phyloP scores from a whole-genome alignment of 2,329 filamentous ascomycete genomes.

The Pestalotiopsis sp. region DNA sequence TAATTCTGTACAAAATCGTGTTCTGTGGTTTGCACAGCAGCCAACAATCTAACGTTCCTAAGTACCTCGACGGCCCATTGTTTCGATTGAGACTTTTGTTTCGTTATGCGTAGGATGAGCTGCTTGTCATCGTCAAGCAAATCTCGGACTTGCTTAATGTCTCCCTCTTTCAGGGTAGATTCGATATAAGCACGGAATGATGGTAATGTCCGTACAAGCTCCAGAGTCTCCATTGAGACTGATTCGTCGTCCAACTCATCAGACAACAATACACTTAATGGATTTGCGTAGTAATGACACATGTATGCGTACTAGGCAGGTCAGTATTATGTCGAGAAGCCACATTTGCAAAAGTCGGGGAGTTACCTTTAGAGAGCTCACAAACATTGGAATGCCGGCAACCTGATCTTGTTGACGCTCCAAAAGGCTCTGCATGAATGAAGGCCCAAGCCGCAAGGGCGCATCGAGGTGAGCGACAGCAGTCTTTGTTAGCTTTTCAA shows the following conservation, averaged over 20 bases:
- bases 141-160: slow-evolving; percentile 46
- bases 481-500: slow-evolving; percentile 72
- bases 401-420: slow-evolving; percentile 78
- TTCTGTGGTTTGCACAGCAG: slow-evolving; percentile 32
- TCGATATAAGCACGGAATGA: slow-evolving; percentile 68
- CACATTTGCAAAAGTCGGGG: not conserved
- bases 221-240: slow-evolving; percentile 63
- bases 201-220: slow-evolving; percentile 67
- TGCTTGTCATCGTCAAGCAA: slow-evolving; percentile 64
- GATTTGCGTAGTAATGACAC: slow-evolving; percentile 83
- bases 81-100: slow-evolving; percentile 38
- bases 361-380: slow-evolving; percentile 68
- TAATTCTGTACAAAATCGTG: slow-evolving; percentile 59
- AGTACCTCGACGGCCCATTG: slow-evolving; percentile 46
- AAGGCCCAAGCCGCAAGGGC: slow-evolving; percentile 65
- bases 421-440: slow-evolving; percentile 64
- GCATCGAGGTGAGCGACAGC: slow-evolving; percentile 62
- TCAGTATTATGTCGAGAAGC: not conserved
- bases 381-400: slow-evolving; percentile 73
- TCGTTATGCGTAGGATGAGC: slow-evolving; percentile 44
- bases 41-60: slow-evolving; percentile 50
- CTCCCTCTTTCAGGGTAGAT: slow-evolving; percentile 43
- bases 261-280: slow-evolving; percentile 66
- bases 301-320: slow-evolving; percentile 73
- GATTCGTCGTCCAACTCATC: slow-evolving; percentile 32